Conservation (phyloP, 352 stramenopile species). For the Pythium diclinum region DNA sequence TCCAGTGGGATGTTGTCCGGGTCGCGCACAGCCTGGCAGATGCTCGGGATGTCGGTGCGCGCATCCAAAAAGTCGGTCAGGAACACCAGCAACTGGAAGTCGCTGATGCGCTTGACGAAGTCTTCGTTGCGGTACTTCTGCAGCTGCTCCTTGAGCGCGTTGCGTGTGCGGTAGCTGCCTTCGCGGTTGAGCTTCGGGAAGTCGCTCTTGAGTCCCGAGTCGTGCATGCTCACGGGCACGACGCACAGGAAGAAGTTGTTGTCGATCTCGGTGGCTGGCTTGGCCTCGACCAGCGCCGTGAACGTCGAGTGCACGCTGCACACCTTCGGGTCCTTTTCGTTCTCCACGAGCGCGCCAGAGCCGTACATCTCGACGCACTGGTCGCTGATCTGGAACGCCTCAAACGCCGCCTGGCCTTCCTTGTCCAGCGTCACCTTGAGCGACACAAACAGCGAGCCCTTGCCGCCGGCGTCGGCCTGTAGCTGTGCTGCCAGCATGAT, state of each 20-base stretch:
- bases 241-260: constrained; percentile 98
- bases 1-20: constrained; percentile 82
- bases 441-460: constrained; percentile 95
- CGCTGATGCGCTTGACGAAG: constrained; percentile 90
- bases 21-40: constrained; percentile 91
- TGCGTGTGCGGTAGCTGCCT: constrained; percentile 72
- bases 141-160: constrained; percentile 93
- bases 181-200: constrained; percentile 95
- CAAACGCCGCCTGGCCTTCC: constrained; percentile 93
- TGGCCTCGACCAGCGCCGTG: constrained; percentile 96
- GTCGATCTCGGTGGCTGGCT: constrained; percentile 88
- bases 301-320: constrained; percentile 95
- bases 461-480: constrained; percentile 93
- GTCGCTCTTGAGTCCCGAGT: constrained; percentile 89
- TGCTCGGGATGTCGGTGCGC: constrained; percentile 89
- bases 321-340: constrained; percentile 86
- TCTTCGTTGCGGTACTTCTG: constrained; percentile 52
- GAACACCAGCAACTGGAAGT: constrained; percentile 97
- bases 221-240: constrained; percentile 94
- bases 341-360: constrained; percentile 89
- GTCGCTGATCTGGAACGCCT: constrained; percentile 96
- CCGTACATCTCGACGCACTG: constrained; percentile 98
- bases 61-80: constrained; percentile 92
- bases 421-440: constrained; percentile 94
- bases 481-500: constrained; percentile 94